Evolutionary conservation across 2,329 filamentous ascomycete genomes (phyloP).

Genomic region (Phyllachora maydis): DNA sequence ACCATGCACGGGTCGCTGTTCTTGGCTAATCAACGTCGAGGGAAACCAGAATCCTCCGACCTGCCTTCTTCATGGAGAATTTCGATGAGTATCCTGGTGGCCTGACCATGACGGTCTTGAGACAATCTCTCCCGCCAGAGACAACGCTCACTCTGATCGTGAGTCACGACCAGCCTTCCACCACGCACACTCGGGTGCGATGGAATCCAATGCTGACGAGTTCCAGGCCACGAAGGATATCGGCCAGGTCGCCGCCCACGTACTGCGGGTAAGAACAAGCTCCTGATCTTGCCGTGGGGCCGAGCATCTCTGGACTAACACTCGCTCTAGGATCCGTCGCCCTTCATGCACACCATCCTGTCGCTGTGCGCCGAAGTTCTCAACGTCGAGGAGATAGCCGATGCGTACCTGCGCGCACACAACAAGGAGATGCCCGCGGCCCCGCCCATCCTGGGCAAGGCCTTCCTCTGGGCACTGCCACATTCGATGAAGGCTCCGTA

Average conservation of each 20-base stretch:
- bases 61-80: not conserved
- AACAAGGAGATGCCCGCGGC: not conserved
- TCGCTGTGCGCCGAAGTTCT: too few relatives aligned
- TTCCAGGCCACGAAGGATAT: not conserved
- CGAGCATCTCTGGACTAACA: not conserved
- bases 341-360: too few relatives aligned
- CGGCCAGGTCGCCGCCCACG: not conserved
- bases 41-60: not conserved
- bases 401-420: not conserved
- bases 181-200: not conserved
- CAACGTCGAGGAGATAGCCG: too few relatives aligned
- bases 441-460: not conserved
- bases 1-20: not conserved
- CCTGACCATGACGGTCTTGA: not conserved
- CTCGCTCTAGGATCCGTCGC: too few relatives aligned
- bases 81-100: not conserved
- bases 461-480: not conserved
- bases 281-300: not conserved
- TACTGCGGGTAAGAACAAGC: not conserved
- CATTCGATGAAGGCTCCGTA: not conserved
- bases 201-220: not conserved
- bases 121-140: not conserved
- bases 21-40: not conserved
- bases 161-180: too few relatives aligned
- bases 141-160: not conserved